Evolutionary conservation across 345 rosid species (phyloP).

Genomic region (Lepidium sativum): DNA sequence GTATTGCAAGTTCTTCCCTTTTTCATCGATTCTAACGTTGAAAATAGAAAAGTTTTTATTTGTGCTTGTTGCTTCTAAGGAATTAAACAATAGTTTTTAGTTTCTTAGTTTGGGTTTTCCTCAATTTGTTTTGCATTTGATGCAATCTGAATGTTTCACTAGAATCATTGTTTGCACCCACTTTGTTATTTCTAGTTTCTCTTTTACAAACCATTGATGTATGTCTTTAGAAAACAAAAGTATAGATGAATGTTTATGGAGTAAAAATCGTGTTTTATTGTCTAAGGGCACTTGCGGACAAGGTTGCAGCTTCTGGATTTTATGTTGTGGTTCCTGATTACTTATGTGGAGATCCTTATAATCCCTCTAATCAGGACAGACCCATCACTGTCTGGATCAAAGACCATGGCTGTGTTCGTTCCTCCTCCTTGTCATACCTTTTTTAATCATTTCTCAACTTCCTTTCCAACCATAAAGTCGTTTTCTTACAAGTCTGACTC

Average conservation of each 20-base stretch:
- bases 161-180: not conserved
- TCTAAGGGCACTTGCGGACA: conserved; percentile 62
- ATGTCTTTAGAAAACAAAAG: no score
- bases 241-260: not conserved
- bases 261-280: not conserved
- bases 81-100: no score
- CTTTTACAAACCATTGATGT: no score
- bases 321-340: conserved; percentile 71
- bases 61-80: not conserved
- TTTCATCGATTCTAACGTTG: not conserved
- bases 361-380: conserved; percentile 27
- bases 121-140: not conserved
- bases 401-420: conserved; percentile 57
- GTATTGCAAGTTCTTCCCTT: conserved; percentile 20
- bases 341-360: conserved; percentile 46
- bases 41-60: not conserved
- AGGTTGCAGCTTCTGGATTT: conserved; percentile 67
- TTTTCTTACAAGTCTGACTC: not conserved
- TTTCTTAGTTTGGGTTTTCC: no score
- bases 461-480: not conserved
- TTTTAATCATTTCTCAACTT: not conserved
- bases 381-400: conserved; percentile 42
- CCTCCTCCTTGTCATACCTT: not conserved
- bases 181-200: not conserved
- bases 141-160: not conserved